Base-by-base conservation (phyloP, 2,329 filamentous ascomycete genomes). In the Nigrospora oryzae region DNA sequence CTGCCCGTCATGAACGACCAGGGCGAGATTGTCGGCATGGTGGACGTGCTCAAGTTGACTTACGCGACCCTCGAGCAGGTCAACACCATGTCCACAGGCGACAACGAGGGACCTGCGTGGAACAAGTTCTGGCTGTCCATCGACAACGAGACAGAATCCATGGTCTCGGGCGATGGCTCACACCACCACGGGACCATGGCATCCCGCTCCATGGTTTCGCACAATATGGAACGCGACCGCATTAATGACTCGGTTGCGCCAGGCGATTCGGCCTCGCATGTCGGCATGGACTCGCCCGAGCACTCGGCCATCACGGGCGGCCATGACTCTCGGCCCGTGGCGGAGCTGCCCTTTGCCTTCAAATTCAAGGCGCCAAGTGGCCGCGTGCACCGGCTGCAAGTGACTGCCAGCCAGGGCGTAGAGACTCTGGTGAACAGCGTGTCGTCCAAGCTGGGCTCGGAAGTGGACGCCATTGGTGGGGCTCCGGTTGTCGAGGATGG, bases 51-150 rank as follows among this genome's bases (percentile, higher is more conserved):
- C 50, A 97, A 97, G 71, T 77, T 98, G 59, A 98, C 93, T 17
- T 98, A 98, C 66, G 93, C 93, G 41, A 98, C 93, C 5, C 77
- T 98, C 43, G 93, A 98, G 67, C 91, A 96, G 71, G 89, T 95
- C 67, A 97, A 97, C 71, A 89, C 88, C 47, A 97, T 98, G 84
- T 83, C 79, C 36, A 89, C 83, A 43, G 79, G 80, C 36, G 91
- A 95, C 61, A 89, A 81, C 56, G 93, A 98, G 67, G 93, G 93
- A 0, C 93, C 93, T 5, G 93, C 93, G 7, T 98, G 93, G 93
- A 97, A 96, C 73, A 98, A 97, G 67, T 98, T 98, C 71, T 98
- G 93, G 93, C 75, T 97, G 53, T 97, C 93, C 1, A 83, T 98
- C 56, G 80, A 97, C 64, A 82, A 94, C 56, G 91, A 95, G 63